Percentiles rank a stretch among this genome's conserved stretches.
Conservation (phyloP, 2,329 filamentous ascomycete species). For the Knufia petricola region DNA sequence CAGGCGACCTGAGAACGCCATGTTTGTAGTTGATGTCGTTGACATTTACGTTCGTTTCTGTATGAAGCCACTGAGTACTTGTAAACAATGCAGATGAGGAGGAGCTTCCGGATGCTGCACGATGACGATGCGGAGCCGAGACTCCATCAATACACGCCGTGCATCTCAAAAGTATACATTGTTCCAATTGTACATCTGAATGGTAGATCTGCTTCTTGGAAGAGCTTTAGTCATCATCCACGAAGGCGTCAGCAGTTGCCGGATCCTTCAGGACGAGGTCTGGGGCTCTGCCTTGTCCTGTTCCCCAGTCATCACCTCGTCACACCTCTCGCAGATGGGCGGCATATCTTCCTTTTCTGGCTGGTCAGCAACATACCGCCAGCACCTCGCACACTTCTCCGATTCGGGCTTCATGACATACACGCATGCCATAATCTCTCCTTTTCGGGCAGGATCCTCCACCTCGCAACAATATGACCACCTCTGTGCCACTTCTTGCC, state of each 20-base stretch:
- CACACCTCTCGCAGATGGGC: neutral
- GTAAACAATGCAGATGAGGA: no score
- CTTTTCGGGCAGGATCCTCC: neutral
- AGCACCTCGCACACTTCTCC: slow-evolving; percentile 29
- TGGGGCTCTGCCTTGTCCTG: no score
- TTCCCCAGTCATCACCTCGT: neutral
- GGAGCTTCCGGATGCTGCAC: no score
- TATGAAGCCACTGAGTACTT: no score
- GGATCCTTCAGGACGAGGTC: no score
- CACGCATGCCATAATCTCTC: slow-evolving; percentile 12
- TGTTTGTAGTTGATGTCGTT: slow-evolving; percentile 11
- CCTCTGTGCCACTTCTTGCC: neutral
- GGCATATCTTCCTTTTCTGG: neutral
- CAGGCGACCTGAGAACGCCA: slow-evolving; percentile 32
- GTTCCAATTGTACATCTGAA: no score
- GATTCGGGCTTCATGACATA: neutral
- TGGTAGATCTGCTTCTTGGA: no score
- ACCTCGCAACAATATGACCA: neutral
- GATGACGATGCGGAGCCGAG: no score
- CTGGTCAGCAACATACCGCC: slow-evolving; percentile 29
- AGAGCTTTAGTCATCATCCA: no score
- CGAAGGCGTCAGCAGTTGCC: no score
- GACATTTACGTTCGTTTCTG: neutral
- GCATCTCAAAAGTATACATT: no score
- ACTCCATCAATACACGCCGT: no score